Evolutionary conservation across 73 alveolate species (phyloP).

Genomic region (Paramecium biaurelia): DNA sequence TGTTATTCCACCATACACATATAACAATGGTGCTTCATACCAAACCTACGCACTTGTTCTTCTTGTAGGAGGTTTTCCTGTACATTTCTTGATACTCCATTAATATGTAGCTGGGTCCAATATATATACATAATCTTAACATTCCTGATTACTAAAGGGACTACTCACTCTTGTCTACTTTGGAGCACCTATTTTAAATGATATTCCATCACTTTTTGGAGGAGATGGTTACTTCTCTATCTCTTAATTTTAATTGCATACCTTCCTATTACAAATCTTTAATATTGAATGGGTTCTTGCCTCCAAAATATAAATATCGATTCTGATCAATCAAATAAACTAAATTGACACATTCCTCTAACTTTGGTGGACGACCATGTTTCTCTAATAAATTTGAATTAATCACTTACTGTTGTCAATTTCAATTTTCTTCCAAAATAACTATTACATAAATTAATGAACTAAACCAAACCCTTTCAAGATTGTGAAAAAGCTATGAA

Average conservation of each 20-base stretch:
- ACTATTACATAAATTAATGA: constrained; percentile 33
- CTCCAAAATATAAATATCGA: constrained; percentile 55
- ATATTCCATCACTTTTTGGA: constrained; percentile 54
- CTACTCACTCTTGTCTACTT: constrained; percentile 22
- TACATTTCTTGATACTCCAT: constrained; percentile 49
- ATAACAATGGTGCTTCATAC: constrained; percentile 60
- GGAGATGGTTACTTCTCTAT: constrained; percentile 53
- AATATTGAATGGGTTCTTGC: constrained; percentile 22
- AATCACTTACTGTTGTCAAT: constrained; percentile 18
- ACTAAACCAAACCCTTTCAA: not conserved
- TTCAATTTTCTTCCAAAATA: constrained; percentile 53
- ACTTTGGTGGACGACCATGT: constrained; percentile 54
- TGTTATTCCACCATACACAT: constrained; percentile 60
- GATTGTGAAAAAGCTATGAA: not conserved
- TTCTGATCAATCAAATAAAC: constrained; percentile 53
- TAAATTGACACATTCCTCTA: constrained; percentile 57
- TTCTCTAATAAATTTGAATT: constrained; percentile 32
- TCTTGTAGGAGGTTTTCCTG: constrained; percentile 58
- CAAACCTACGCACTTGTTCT: constrained; percentile 55
- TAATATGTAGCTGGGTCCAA: constrained; percentile 22
- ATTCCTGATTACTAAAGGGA: constrained; percentile 47
- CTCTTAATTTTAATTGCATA: not conserved
- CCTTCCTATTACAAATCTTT: constrained; percentile 40
- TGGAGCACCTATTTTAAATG: constrained; percentile 48
- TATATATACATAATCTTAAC: constrained; percentile 36